Percentiles rank a stretch among this genome's conserved stretches.
phyloP scores from a whole-genome alignment of 2,329 filamentous ascomycete species.

The Domatiomyces globalis region DNA sequence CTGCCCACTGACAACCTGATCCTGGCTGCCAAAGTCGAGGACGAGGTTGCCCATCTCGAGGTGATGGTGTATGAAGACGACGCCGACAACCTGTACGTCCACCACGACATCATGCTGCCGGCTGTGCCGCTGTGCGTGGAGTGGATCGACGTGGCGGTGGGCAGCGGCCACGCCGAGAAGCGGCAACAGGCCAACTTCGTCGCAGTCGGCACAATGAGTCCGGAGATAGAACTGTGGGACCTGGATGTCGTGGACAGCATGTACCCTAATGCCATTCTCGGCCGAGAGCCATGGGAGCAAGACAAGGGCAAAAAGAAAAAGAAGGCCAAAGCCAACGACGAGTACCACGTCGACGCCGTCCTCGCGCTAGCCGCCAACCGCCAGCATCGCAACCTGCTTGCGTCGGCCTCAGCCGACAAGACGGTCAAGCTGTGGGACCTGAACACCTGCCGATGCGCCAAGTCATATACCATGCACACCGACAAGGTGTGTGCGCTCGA shows the following conservation, averaged over 20 bases:
- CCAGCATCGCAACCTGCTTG: slow-evolving; percentile 83
- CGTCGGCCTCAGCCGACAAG: slow-evolving; percentile 88
- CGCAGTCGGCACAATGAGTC: slow-evolving; percentile 91
- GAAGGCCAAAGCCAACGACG: slow-evolving; percentile 72
- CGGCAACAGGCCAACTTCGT: slow-evolving; percentile 75
- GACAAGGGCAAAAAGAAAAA: slow-evolving; percentile 46
- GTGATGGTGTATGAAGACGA: slow-evolving; percentile 95
- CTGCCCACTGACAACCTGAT: slow-evolving; percentile 85
- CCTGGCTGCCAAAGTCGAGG: slow-evolving; percentile 84
- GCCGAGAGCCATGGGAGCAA: slow-evolving; percentile 47
- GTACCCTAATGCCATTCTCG: slow-evolving; percentile 93
- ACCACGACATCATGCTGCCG: slow-evolving; percentile 98
- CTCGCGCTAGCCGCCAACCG: slow-evolving; percentile 83
- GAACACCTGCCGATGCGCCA: slow-evolving; percentile 79
- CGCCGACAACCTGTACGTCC: slow-evolving; percentile 92
- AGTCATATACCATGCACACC: slow-evolving; percentile 89
- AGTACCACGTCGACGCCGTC: slow-evolving; percentile 88
- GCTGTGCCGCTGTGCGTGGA: slow-evolving; percentile 91
- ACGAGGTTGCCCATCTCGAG: slow-evolving; percentile 91
- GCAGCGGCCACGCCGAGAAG: slow-evolving; percentile 50
- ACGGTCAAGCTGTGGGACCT: slow-evolving; percentile 98
- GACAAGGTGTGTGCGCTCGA: slow-evolving; percentile 95
- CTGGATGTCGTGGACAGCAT: slow-evolving; percentile 92
- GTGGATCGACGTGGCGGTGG: slow-evolving; percentile 87
- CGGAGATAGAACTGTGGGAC: slow-evolving; percentile 98